These are phyloP conservation scores for Talaromyces piceae DNA, from an alignment of 2,329 filamentous ascomycete species.

Conservation along the genomic window DNA sequence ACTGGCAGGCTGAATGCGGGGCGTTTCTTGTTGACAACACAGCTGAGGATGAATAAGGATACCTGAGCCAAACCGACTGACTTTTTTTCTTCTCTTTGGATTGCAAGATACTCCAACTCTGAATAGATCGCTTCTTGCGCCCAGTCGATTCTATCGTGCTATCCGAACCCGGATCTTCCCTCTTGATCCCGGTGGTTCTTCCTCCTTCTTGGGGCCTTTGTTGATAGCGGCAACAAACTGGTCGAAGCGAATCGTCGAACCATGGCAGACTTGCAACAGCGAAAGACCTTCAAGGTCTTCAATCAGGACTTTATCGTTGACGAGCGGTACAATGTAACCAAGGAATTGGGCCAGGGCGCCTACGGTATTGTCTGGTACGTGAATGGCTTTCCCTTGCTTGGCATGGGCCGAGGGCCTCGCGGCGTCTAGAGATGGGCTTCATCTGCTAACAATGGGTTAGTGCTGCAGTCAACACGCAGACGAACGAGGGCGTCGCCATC, in stretches of 20 bases:
- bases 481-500: conserved; percentile 89
- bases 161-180: background rate
- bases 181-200: background rate
- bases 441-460: conserved; percentile 40
- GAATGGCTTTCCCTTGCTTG: background rate
- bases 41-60: too few species aligned
- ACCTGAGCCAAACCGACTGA: too few species aligned
- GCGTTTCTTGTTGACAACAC: conserved; percentile 1
- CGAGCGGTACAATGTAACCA: conserved; percentile 95
- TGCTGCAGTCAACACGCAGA: conserved; percentile 85
- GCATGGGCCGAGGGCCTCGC: background rate
- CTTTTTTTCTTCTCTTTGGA: background rate
- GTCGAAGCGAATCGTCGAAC: conserved; percentile 9
- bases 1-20: conserved; percentile 1
- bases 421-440: background rate
- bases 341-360: conserved; percentile 95
- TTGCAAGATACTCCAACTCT: background rate
- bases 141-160: too few species aligned
- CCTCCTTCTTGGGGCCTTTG: background rate
- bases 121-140: too few species aligned
- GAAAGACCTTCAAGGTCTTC: conserved; percentile 98
- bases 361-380: conserved; percentile 95
- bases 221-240: background rate
- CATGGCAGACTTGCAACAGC: conserved; percentile 58
- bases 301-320: conserved; percentile 99